Evolutionary conservation across 2,329 filamentous ascomycete genomes (phyloP), one percentile per base, ranked within the genome.

Genomic region (Pseudopyrenochaeta lycopersici): DNA sequence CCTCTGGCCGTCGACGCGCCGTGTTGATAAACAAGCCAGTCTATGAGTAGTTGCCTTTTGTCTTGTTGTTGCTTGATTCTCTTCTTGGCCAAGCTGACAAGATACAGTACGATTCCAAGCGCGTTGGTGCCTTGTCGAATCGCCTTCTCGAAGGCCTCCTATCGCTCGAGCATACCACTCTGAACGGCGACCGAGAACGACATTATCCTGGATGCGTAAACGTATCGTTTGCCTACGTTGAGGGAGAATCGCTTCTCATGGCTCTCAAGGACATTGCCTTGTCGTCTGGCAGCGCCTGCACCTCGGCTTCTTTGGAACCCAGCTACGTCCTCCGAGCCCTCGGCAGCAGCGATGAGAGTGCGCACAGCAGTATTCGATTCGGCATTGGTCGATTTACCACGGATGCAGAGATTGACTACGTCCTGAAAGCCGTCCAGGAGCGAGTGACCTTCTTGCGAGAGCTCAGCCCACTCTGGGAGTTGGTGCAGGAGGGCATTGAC

Each of bases 131-230:
- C 21, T 85, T 99, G 7, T 97, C 95, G 10, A 90, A 96, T 72
- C 88, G 90, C 47, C 84, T 99, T 21, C 83, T 91, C 35, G 87
- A 90, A 15, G 93, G 92, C 2, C 88, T 99, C 2, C 82, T 99
- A 17, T 78, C 91, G 5, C 85, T 99, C 81, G 95, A 98, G 75
- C 95, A 99, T 78, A 97, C 95, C 2, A 86, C 84, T 7, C 88
- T 97, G 66, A 99, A 99, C 70, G 95, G 95, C 45, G 92, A 95
- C 66, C 84, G 88, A 1, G 78, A 89, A 4, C 84, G 86, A 46
- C 96, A 96, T 77, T 99, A 99, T 75, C 92, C 95, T 1, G 95
- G 95, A 59, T 99, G 95, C 68, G 94, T 99, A 57, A 99, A 99
- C 76, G 90, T 99, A 10, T 99, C 95, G 0, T 99, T 99, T 72